A percentile compares a stretch with the other conserved stretches of the same genome.
phyloP scores from a whole-genome alignment of 371 early-diverging fungal genomes.

The Zopfochytrium polystomum region DNA sequence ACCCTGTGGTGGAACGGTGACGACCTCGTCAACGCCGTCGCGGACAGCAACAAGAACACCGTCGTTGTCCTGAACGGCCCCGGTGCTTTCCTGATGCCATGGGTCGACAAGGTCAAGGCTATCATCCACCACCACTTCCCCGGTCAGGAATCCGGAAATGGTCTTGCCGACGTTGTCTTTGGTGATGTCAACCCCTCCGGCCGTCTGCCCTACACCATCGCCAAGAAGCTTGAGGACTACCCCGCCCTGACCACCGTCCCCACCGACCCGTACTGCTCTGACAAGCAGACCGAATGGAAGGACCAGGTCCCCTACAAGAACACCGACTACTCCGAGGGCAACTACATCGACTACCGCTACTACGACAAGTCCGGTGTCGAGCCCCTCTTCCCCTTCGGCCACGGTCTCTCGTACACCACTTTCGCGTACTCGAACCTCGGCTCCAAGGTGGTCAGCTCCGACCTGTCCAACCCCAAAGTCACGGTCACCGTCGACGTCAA shows the following conservation, averaged over 20 bases:
- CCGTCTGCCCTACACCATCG: too few relatives aligned
- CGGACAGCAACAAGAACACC: conserved; percentile 52
- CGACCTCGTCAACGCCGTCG: conserved; percentile 57
- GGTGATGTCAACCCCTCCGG: conserved; percentile 63
- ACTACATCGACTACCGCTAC: too few relatives aligned
- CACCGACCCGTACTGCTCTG: conserved; percentile 40
- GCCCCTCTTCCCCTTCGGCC: conserved; percentile 60
- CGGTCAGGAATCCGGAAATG: too few relatives aligned
- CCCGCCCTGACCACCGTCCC: conserved; percentile 68
- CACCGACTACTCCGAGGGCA: conserved; percentile 49
- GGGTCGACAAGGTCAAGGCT: too few relatives aligned
- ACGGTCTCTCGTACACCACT: too few relatives aligned
- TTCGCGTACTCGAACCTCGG: conserved; percentile 16
- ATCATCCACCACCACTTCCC: conserved; percentile 1
- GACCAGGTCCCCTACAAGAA: not conserved
- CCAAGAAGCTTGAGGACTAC: too few relatives aligned
- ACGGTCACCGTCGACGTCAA: conserved; percentile 39
- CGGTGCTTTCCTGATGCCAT: conserved; percentile 58
- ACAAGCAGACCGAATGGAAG: conserved; percentile 45
- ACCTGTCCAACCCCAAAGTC: conserved; percentile 15
- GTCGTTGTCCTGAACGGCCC: conserved; percentile 59
- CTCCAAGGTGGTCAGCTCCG: conserved; percentile 14
- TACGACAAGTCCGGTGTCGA: conserved; percentile 47
- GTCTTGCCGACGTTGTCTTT: too few relatives aligned
- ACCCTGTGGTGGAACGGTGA: conserved; percentile 60